phyloP scores from a whole-genome alignment of 2,329 filamentous ascomycete genomes.

The Basipetospora chlamydospora region DNA sequence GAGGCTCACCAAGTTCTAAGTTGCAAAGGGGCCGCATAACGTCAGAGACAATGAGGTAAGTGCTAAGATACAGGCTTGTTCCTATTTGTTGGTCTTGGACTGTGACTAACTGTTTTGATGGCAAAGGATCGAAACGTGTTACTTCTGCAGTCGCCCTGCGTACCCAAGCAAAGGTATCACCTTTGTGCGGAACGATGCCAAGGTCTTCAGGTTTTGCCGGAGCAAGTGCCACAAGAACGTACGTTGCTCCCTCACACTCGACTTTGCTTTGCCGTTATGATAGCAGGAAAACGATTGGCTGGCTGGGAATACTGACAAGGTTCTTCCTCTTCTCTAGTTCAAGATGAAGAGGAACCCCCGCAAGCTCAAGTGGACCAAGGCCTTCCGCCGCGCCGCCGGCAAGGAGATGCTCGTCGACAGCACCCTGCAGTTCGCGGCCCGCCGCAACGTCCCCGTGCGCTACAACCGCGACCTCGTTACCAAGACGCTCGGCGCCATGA shows the following conservation, averaged over 20 bases:
- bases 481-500: constrained; percentile 84
- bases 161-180: constrained; percentile 42
- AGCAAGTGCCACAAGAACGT: constrained; percentile 48
- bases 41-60: constrained; percentile 9
- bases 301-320: no score
- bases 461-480: constrained; percentile 88
- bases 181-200: constrained; percentile 34
- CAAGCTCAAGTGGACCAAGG: constrained; percentile 95
- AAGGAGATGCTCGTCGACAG: constrained; percentile 87
- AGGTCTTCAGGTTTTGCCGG: constrained; percentile 41
- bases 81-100: no score
- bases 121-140: constrained; percentile 32
- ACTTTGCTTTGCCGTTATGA: no score
- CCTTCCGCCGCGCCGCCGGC: constrained; percentile 66
- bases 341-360: constrained; percentile 98
- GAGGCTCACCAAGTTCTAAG: constrained; percentile 2
- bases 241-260: constrained; percentile 12
- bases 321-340: no score
- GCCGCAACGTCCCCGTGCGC: constrained; percentile 84
- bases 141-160: constrained; percentile 32
- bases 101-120: no score
- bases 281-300: no score
- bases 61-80: neutral
- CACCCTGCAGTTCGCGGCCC: constrained; percentile 80
- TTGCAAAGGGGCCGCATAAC: no score